These are phyloP conservation scores for Torrubiellomyces zombiae DNA, from an alignment of 2,329 filamentous ascomycete genomes.

Conservation along the genomic window DNA sequence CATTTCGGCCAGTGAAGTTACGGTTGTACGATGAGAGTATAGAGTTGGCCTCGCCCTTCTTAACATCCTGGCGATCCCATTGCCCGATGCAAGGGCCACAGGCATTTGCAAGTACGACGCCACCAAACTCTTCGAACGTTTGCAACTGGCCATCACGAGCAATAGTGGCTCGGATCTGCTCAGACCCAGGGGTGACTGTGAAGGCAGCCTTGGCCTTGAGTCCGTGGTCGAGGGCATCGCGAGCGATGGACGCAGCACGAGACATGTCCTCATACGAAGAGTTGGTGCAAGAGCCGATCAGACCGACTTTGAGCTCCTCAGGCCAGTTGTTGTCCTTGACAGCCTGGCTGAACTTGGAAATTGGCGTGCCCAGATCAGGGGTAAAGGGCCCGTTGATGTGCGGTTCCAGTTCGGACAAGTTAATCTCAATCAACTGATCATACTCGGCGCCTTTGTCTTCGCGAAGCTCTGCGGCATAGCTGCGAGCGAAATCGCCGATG, in stretches of 20 bases:
- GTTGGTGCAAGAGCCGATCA: constrained; percentile 99
- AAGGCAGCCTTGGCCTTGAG: constrained; percentile 88
- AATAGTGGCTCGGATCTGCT: constrained; percentile 92
- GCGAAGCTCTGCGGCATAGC: constrained; percentile 70
- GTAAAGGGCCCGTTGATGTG: constrained; percentile 99
- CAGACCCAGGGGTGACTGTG: constrained; percentile 88
- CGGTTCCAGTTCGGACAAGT: constrained; percentile 86
- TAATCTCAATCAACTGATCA: constrained; percentile 90
- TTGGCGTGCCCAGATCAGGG: constrained; percentile 89
- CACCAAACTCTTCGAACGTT: constrained; percentile 93
- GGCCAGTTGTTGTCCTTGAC: constrained; percentile 94
- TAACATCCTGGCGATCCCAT: constrained; percentile 86
- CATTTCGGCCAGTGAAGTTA: constrained; percentile 98
- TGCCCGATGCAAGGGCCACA: constrained; percentile 88
- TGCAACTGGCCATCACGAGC: constrained; percentile 77
- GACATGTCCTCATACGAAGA: constrained; percentile 77
- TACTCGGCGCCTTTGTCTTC: constrained; percentile 87
- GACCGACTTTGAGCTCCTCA: constrained; percentile 85
- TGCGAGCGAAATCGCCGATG: constrained; percentile 78
- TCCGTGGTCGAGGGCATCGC: constrained; percentile 80
- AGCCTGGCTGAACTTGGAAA: constrained; percentile 92
- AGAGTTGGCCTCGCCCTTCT: constrained; percentile 91
- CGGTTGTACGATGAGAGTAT: constrained; percentile 99
- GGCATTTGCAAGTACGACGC: constrained; percentile 86
- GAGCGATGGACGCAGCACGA: constrained; percentile 78